Base-by-base conservation (phyloP, 148 eudicot genomes). In the Cornus suecica region DNA sequence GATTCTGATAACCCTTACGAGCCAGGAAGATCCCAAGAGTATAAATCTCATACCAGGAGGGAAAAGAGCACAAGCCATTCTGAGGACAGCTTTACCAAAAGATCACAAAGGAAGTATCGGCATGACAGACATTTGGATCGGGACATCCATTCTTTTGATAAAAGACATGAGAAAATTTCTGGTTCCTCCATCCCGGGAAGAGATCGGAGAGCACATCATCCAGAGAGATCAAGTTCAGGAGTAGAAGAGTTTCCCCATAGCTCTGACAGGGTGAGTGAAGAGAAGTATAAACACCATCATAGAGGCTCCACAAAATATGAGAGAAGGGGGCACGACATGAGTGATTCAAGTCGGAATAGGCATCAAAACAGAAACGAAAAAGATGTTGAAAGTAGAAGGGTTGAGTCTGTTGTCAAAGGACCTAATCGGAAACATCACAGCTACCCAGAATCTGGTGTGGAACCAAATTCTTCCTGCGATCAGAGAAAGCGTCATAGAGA, bases 191-290 rank as follows among this genome's bases (percentile, higher is more conserved):
- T 70, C 68, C 78, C 72, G 78, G 83, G 69, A 73, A 87, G 83
- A 65, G 83, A 83, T 75, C 79, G 27, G n/a, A 82, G 78, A 66
- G 51, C 69, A 27, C 45, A 63, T 73, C 82, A 78, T 66, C 58
- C 78, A 58, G 89, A 78, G 74, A 84, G 82, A 77, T 84, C 88
- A 76, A 76, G 75, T 68, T 81, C 89, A 27, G 88, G 79, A 67
- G 83, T 72, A 27, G 84, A 81, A 62, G 74, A 80, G 64, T 25
- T 30, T 42, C 56, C 68, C 58, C 79, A 65, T 31, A 78, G 77
- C 72, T 72, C 80, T 74, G 80, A 58, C 72, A 73, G 69, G 66
- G 79, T 70, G 66, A 69, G 66, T 56, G 90, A 82, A 27, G 79
- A 32, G 26, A 79, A 80, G 52, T 74, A 80, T 65, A 87, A 77